Evolutionary conservation across 192 early-diverging fungal genomes (phyloP), one percentile per base, ranked within the genome.

Genomic region (Fimicolochytrium jonesii): DNA sequence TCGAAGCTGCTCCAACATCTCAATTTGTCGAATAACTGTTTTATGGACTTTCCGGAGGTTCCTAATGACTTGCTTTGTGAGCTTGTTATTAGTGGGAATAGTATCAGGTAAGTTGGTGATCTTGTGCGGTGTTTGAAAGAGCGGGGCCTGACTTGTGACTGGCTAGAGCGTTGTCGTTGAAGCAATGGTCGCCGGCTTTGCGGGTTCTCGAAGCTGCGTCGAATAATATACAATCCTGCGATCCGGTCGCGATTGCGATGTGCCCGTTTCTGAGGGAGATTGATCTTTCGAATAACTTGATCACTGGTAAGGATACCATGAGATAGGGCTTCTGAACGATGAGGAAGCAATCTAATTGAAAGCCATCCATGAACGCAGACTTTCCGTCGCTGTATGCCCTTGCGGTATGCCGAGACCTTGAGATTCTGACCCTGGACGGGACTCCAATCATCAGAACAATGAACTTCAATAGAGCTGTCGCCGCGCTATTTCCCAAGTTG

Each of bases 21-120:
- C 15, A 57, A 44, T 31, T 2, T 69, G 6, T 44, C 67, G 55
- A 52, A 56, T 7, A 69, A 69, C 44, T 25, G 30, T 22, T 56
- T 47, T 44, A 55, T 31, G 39, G 54, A 63, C 7, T 9, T 63
- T 25, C 67, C 67, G 18, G 50, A 41, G 31, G 26, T 56, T 29
- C 59, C 61, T 9, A 54, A 46, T 56, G 32, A 36, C 22, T n/a
- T 69, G 39, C 42, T 69, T 9, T 35, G 17, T 25, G 59, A 69
- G 25, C 30, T 69, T 15, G 55, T 63, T 52, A 32, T 56, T n/a
- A 22, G 29, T 26, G 11, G 46, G 17, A 69, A 69, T 33, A 69
- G 56, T 13, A 69, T 69, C 34, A 63, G 53, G 67, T 61, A 61
- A 29, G 47, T n/a, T n/a, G n/a, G n/a, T n/a, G n/a, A n/a, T n/a